These are phyloP conservation scores for Pseudotulostoma volvatum DNA, from an alignment of 495 filamentous ascomycete species.

Conservation along the genomic window DNA sequence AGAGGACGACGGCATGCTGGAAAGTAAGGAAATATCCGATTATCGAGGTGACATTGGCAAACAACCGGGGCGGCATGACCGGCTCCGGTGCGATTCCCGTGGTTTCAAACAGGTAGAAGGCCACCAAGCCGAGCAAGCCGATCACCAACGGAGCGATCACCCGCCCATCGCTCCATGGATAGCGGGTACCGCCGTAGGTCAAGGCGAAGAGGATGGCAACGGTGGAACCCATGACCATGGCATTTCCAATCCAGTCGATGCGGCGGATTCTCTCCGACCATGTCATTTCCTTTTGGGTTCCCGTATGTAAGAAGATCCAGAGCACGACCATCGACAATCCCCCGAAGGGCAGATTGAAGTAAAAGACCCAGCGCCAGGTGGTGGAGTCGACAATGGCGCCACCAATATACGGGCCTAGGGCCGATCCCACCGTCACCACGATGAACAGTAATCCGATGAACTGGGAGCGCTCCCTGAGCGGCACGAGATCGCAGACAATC, in stretches of 20 bases:
- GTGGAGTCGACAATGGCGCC: background rate
- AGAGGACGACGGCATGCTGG: constrained; percentile 6
- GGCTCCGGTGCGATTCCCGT: constrained; percentile 2
- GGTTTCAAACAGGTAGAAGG: background rate
- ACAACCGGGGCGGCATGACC: constrained; percentile 7
- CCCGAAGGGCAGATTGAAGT: constrained; percentile 1
- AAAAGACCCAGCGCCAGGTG: constrained; percentile 1
- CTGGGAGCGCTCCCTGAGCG: background rate
- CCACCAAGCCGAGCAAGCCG: background rate
- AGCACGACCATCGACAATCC: background rate
- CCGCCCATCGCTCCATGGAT: background rate
- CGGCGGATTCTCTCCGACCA: background rate
- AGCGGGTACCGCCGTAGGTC: background rate
- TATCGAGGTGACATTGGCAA: constrained; percentile 9
- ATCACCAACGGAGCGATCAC: constrained; percentile 1
- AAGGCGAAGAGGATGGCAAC: constrained; percentile 1
- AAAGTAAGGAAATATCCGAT: constrained; percentile 12
- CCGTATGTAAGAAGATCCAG: background rate
- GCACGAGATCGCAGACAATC: constrained; percentile 3
- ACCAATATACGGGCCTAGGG: too few species aligned
- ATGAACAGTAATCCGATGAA: background rate
- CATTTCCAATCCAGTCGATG: constrained; percentile 1
- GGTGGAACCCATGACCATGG: background rate
- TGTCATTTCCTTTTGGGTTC: background rate
- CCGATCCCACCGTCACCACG: background rate